Conservation (phyloP, 2,329 filamentous ascomycete genomes). For the Cladosporium sp. region DNA sequence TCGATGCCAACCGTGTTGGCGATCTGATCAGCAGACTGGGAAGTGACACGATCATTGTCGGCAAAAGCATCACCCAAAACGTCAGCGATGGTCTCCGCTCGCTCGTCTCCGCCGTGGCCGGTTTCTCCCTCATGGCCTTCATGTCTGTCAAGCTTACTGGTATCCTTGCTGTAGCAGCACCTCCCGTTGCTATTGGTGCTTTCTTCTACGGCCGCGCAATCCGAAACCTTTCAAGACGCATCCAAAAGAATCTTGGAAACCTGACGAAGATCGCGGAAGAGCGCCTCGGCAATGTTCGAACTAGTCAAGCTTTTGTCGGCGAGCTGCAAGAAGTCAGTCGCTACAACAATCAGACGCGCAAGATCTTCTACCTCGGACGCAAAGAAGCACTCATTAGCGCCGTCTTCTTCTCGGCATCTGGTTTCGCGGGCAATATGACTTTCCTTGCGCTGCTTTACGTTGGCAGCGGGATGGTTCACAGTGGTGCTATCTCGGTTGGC, state of each 20-base stretch:
- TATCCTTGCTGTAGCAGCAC: constrained; percentile 79
- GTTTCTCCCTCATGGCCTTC: constrained; percentile 92
- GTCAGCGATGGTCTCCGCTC: constrained; percentile 91
- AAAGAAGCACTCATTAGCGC: constrained; percentile 84
- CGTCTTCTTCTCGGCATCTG: constrained; percentile 81
- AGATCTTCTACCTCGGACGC: constrained; percentile 84
- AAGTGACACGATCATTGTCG: constrained; percentile 95
- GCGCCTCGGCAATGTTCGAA: constrained; percentile 92
- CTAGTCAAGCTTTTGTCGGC: constrained; percentile 91
- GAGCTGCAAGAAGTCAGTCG: constrained; percentile 85
- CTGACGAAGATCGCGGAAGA: constrained; percentile 98
- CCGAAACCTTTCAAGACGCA: constrained; percentile 81
- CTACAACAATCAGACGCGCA: constrained; percentile 88
- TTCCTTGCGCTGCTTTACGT: constrained; percentile 86
- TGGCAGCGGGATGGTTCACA: constrained; percentile 83
- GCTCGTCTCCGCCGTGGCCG: constrained; percentile 82
- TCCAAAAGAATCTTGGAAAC: constrained; percentile 88
- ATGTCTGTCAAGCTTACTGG: constrained; percentile 87
- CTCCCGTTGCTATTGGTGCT: constrained; percentile 82
- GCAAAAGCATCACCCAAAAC: constrained; percentile 97
- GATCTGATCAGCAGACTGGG: constrained; percentile 93
- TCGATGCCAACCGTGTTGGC: constrained; percentile 94
- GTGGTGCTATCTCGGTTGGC: constrained; percentile 79
- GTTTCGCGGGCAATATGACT: constrained; percentile 93
- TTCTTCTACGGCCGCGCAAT: constrained; percentile 89